A percentile compares a stretch with the other conserved stretches of the same genome.
These are phyloP conservation scores for Pholiota microspora DNA, from an alignment of 768 basidiomycete species.

Conservation along the genomic window DNA sequence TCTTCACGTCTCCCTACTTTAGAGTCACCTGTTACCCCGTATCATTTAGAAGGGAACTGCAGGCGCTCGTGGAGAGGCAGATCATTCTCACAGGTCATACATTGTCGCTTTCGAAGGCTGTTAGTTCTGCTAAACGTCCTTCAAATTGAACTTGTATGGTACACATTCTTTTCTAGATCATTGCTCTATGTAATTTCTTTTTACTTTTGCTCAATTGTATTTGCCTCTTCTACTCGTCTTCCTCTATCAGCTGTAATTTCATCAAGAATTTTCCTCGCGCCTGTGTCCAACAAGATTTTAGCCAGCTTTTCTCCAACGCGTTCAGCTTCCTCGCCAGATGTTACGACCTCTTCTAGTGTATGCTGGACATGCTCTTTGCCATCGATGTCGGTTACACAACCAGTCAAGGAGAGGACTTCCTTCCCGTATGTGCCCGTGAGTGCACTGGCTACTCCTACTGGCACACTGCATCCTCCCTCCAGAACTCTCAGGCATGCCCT, in stretches of 20 bases:
- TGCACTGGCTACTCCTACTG: constrained; percentile 76
- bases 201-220: background rate
- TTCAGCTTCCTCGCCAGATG: constrained; percentile 59
- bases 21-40: constrained; percentile 68
- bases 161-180: constrained; percentile 8
- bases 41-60: constrained; percentile 38
- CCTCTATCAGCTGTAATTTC: constrained; percentile 75
- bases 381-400: constrained; percentile 82
- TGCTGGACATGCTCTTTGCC: constrained; percentile 73
- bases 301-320: constrained; percentile 68
- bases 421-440: constrained; percentile 32
- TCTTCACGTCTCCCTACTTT: constrained; percentile 53
- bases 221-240: constrained; percentile 40
- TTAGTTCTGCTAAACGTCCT: constrained; percentile 13
- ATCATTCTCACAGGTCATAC: constrained; percentile 29
- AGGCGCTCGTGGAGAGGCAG: constrained; percentile 76
- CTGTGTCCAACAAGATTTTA: constrained; percentile 56
- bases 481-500: constrained; percentile 84
- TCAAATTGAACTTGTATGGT: constrained; percentile 18
- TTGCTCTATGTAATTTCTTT: background rate
- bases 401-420: constrained; percentile 58
- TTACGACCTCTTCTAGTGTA: constrained; percentile 51
- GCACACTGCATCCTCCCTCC: constrained; percentile 97
- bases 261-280: constrained; percentile 78
- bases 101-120: constrained; percentile 20